Evolutionary conservation across 768 basidiomycete species (phyloP).

Genomic region (Hypsizygus marmoreus): DNA sequence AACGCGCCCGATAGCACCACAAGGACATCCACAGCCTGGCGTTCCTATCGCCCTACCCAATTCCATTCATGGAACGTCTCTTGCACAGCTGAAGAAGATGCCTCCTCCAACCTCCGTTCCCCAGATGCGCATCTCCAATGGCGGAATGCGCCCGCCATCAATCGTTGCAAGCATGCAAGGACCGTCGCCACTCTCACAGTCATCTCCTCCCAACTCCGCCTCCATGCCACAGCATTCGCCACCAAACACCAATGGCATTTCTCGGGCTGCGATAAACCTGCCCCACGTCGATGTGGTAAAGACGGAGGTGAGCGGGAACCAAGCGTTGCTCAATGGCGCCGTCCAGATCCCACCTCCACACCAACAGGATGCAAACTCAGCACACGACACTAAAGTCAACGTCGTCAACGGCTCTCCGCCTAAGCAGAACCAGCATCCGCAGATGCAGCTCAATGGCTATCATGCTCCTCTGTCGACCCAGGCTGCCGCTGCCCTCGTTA

Average conservation of each 20-base stretch:
- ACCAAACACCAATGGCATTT: slow-evolving; percentile 39
- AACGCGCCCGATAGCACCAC: slow-evolving; percentile 19
- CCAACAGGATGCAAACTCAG: slow-evolving; percentile 17
- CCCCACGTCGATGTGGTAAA: slow-evolving; percentile 47
- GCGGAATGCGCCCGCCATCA: slow-evolving; percentile 52
- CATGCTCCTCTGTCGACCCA: slow-evolving; percentile 42
- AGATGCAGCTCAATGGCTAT: slow-evolving; percentile 44
- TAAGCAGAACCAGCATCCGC: slow-evolving; percentile 23
- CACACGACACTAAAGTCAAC: slow-evolving; percentile 27
- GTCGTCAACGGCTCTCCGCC: slow-evolving; percentile 33
- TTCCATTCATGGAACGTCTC: too few species aligned
- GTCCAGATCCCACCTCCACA: slow-evolving; percentile 32
- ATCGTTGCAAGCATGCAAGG: slow-evolving; percentile 29
- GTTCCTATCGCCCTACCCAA: too few species aligned
- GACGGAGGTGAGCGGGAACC: slow-evolving; percentile 28
- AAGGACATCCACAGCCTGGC: slow-evolving; percentile 13
- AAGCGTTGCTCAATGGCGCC: slow-evolving; percentile 33
- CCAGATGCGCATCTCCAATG: slow-evolving; percentile 63
- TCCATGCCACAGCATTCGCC: slow-evolving; percentile 38
- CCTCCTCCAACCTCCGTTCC: slow-evolving; percentile 54
- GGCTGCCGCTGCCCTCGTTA: slow-evolving; percentile 35
- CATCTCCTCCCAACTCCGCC: slow-evolving; percentile 29
- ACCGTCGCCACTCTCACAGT: slow-evolving; percentile 18
- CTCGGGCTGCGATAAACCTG: slow-evolving; percentile 46
- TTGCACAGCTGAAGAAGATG: slow-evolving; percentile 65